phyloP scores from a whole-genome alignment of 78 protist species.

The Dictyostelium capitatum region DNA sequence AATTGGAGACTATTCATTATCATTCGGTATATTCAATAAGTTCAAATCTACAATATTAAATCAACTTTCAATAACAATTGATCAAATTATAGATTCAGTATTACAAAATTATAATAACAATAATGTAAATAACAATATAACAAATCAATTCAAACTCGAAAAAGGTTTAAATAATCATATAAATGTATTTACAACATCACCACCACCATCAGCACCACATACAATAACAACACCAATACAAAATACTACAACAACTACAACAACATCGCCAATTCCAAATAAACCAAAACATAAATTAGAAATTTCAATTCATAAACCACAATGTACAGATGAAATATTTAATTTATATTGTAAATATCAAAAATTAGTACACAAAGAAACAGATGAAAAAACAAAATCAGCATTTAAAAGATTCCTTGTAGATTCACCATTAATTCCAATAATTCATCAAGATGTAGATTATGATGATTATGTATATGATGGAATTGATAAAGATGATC shows the following conservation, averaged over 20 bases:
- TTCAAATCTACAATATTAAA: not conserved
- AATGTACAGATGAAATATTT: constrained; percentile 56
- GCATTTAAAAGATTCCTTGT: constrained; percentile 40
- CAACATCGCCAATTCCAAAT: constrained; percentile 7
- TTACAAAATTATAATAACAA: not conserved
- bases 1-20: constrained; percentile 14
- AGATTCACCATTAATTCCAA: constrained; percentile 45
- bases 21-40: not conserved
- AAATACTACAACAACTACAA: not conserved
- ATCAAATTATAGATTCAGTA: not conserved
- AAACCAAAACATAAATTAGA: constrained; percentile 14
- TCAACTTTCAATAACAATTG: not conserved
- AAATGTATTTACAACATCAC: not conserved
- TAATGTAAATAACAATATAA: not conserved
- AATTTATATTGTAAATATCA: constrained; percentile 63
- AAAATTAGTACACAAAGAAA: constrained; percentile 40
- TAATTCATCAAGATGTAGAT: not conserved
- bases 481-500: not conserved
- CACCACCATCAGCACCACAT: not conserved
- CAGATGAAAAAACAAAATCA: constrained; percentile 11
- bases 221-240: not conserved
- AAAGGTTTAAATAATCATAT: constrained; percentile 16
- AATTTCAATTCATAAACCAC: constrained; percentile 42
- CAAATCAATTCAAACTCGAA: not conserved
- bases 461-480: not conserved